Conservation (phyloP, 768 basidiomycete genomes). For the Boletellus ananas region DNA sequence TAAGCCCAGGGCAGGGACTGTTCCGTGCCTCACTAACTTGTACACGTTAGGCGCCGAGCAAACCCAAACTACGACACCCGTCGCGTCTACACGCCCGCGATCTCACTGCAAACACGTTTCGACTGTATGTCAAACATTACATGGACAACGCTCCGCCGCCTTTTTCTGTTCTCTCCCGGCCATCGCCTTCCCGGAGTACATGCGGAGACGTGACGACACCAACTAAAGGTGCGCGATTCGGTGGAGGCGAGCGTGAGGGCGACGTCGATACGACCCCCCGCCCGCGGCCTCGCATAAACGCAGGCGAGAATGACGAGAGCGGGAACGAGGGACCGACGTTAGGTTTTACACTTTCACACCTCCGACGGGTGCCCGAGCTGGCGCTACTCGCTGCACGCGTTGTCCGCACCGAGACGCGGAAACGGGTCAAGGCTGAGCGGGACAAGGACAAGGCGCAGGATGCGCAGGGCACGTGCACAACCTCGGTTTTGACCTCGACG, state of each 20-base stretch:
- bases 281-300: not conserved
- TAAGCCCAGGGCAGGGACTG: not conserved
- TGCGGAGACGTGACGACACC: conserved; percentile 21
- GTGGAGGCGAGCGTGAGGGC: conserved; percentile 4
- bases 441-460: conserved; percentile 27
- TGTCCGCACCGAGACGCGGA: conserved; percentile 55
- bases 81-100: conserved; percentile 63
- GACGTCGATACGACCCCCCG: conserved; percentile 13
- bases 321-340: conserved; percentile 6
- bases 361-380: conserved; percentile 71
- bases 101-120: conserved; percentile 67
- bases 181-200: conserved; percentile 3
- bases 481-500: not conserved
- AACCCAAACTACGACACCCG: conserved; percentile 64
- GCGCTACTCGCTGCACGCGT: conserved; percentile 60
- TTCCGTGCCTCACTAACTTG: not conserved
- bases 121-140: conserved; percentile 74
- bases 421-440: conserved; percentile 47
- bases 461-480: not conserved
- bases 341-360: conserved; percentile 70
- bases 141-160: conserved; percentile 53
- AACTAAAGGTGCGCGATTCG: conserved; percentile 29
- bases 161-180: not conserved
- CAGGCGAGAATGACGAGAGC: not conserved
- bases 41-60: conserved; percentile 10